A percentile compares a stretch with the other conserved stretches of the same genome.
Evolutionary conservation across 2,329 filamentous ascomycete genomes (phyloP).

Genomic region (Bipolaris sorokiniana): DNA sequence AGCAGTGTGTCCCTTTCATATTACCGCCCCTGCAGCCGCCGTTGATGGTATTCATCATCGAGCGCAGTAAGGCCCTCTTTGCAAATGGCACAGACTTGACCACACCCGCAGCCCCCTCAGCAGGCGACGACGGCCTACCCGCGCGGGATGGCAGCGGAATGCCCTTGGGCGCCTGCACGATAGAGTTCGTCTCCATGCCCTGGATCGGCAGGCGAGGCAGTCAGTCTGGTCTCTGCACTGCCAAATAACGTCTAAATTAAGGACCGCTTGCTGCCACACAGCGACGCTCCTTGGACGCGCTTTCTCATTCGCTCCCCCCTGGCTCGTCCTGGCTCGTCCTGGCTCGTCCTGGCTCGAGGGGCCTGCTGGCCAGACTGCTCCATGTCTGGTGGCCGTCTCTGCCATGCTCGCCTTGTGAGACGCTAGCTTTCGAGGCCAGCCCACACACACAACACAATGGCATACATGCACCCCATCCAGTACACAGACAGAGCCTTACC

Average conservation of each 20-base stretch:
- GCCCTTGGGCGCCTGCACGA: neutral
- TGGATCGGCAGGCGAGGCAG: conserved; percentile 6
- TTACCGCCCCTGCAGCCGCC: conserved; percentile 7
- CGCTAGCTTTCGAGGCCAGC: neutral
- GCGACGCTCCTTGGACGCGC: neutral
- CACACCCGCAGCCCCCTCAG: neutral
- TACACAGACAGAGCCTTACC: neutral
- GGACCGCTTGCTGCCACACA: neutral
- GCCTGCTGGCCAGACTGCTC: neutral
- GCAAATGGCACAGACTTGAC: neutral
- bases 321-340: neutral
- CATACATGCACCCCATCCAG: no score
- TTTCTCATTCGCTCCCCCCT: neutral
- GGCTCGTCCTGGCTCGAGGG: neutral
- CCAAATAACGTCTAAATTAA: conserved; percentile 12
- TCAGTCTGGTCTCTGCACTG: neutral
- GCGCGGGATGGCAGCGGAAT: conserved; percentile 1
- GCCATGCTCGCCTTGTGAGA: neutral
- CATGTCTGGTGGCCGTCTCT: neutral
- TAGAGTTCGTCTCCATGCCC: conserved; percentile 6
- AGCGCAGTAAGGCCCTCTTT: no score
- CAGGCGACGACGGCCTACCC: neutral
- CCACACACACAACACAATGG: no score
- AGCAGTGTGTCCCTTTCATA: conserved; percentile 3
- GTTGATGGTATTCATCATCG: no score